Percentiles rank a stretch among this genome's conserved stretches.
These are phyloP conservation scores for Chenopodium suecicum DNA, from an alignment of 148 eudicot species.

Conservation along the genomic window DNA sequence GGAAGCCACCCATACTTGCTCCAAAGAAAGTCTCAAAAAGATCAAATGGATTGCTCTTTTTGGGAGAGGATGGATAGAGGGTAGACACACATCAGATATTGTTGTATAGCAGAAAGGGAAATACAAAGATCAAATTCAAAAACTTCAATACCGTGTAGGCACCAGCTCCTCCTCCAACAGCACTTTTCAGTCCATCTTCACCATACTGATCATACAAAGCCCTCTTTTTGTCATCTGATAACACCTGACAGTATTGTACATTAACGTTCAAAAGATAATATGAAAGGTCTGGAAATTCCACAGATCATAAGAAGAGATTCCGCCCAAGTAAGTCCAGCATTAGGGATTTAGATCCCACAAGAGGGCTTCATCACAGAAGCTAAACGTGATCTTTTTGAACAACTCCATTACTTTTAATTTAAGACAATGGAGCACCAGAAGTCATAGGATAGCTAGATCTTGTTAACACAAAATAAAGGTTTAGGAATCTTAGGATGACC, in stretches of 20 bases:
- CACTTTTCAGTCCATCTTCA: constrained; percentile 93
- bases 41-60: constrained; percentile 95
- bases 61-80: background rate
- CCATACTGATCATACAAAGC: constrained; percentile 96
- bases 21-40: constrained; percentile 98
- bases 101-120: background rate
- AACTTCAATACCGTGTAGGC: constrained; percentile 71
- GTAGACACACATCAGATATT: constrained; percentile 4
- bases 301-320: constrained; percentile 3
- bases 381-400: background rate
- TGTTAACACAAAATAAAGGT: background rate
- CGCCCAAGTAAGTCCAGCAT: background rate
- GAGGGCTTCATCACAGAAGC: background rate
- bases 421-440: background rate
- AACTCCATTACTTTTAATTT: background rate
- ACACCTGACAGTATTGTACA: constrained; percentile 71
- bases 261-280: constrained; percentile 44
- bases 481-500: background rate
- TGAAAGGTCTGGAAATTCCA: constrained; percentile 2
- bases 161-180: constrained; percentile 75
- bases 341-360: background rate
- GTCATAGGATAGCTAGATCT: background rate
- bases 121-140: constrained; percentile 4
- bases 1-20: constrained; percentile 72
- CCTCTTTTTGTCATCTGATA: constrained; percentile 98